Base-by-base conservation (phyloP, 169 alveolate genomes). In the Plasmodium relictum region DNA sequence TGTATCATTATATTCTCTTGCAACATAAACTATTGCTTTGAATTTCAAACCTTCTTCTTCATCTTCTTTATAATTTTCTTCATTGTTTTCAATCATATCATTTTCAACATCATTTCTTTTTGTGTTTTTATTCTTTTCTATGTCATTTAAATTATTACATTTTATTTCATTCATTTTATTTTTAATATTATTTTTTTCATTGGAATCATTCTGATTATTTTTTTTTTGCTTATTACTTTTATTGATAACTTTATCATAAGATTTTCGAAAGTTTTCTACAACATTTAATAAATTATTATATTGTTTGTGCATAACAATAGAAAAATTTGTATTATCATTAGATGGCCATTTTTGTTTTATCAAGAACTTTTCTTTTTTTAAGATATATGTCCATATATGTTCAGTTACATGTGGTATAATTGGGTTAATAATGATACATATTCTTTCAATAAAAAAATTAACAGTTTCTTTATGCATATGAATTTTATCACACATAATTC, bases 381-480 rank as follows among this genome's bases (percentile, higher is more conserved):
- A 93, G 31, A 97, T 88, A 70, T 76, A 73, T 8, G 95, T 87
- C 99, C 99, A 97, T 31, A 97, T 94, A 74, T 96, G 96, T 80
- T 97, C 99, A 71, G 97, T 95, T 37, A 95, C 95, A 88, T 97
- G 98, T 14, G 99, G 99, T 2, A 97, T 94, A 22, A 97, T 94
- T 26, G 99, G 99, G 14, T 94, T 68, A 22, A 97, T 94, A 5
- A 95, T 94, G 1, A 91, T 61, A 66, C 96, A 91, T 44, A 95
- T 96, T 3, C 96, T 92, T 89, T 96, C 98, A 72, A 92, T 56
- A 42, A 72, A 89, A 48, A 71, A 76, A 12, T 89, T 70, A 0
- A 63, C 85, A 0, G 74, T 74, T 26, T 69, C 92, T 20, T 73
- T 73, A 26, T 73, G 95, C 88, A 92, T 92, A 39, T 73, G 87